phyloP scores from a whole-genome alignment of 2,329 filamentous ascomycete species.

The Botryotinia globosa region DNA sequence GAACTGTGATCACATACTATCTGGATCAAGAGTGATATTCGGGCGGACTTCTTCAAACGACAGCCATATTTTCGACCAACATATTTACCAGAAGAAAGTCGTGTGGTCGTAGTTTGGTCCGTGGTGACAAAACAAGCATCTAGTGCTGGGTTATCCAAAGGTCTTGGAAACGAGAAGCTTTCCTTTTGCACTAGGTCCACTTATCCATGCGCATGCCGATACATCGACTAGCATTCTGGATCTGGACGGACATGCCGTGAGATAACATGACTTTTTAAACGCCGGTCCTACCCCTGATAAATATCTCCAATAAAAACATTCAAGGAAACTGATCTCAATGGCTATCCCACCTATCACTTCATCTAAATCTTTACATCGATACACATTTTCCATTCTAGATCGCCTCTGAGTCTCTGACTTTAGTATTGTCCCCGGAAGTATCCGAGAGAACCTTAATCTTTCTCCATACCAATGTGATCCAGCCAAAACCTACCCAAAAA shows the following conservation, averaged over 20 bases:
- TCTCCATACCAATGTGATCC: too few relatives aligned
- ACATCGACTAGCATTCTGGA: background rate
- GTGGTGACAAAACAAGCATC: background rate
- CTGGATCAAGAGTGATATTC: background rate
- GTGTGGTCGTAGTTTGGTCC: background rate
- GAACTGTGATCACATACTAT: background rate
- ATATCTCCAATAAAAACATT: background rate
- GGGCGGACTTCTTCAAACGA: accelerated
- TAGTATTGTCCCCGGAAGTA: background rate
- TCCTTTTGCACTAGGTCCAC: background rate
- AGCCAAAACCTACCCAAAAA: background rate
- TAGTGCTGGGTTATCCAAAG: background rate
- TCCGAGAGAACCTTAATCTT: background rate
- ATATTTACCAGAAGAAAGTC: too few relatives aligned
- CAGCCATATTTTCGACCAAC: background rate
- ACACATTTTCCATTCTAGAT: background rate
- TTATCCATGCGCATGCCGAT: background rate
- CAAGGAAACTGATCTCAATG: background rate
- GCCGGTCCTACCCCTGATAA: background rate
- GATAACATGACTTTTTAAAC: background rate
- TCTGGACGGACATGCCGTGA: background rate
- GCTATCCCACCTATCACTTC: slow-evolving; percentile 4
- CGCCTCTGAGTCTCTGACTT: background rate
- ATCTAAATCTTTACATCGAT: background rate
- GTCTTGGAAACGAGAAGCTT: background rate